Evolutionary conservation across 805 yeast species (phyloP), one percentile per base, ranked within the genome.

Genomic region (Saturnispora diversa): DNA sequence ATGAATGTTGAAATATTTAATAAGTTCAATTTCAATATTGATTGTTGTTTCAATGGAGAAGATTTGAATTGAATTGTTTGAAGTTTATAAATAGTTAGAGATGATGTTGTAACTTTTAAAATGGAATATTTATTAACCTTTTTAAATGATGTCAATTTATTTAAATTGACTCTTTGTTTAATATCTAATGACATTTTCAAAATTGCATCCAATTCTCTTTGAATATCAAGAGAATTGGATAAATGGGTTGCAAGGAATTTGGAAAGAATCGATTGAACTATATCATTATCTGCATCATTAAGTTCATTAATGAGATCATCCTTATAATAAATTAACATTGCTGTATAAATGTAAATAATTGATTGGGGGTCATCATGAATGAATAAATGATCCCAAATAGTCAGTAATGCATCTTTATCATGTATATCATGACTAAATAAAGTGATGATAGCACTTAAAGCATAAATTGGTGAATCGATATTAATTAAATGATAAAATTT

Each of bases 361-460:
- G 70, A 61, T 2, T 67, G 51, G 40, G 83, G 70, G 1, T 83
- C 74, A 38, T 69, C 69, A 34, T 74, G 62, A 15, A 80, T 66
- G 28, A 87, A 61, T 6, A 81, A 64, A 40, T 71, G 73, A 55
- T 85, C 95, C 74, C 92, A 84, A 3, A 90, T 58, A 3, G 68
- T 58, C 42, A 75, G 65, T 6, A 84, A 60, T 22, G 74, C 71
- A 10, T 62, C 62, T 35, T 70, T 60, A 25, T 68, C 65, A 32
- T 65, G 61, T 15, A 74, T 47, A 44, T 85, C 87, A 60, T 88
- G 97, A 7, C 90, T 65, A 55, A 79, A 85, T 34, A 84, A 50
- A 1, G 97, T 86, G 26, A 90, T 65, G 1, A 90, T 63, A 1
- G 90, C 73, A 15, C 95, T 82, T 12, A 92, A 59, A 0, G 86